These are phyloP conservation scores for Hansenula anomala DNA, from an alignment of 1,139 yeast genomes.

Conservation along the genomic window DNA sequence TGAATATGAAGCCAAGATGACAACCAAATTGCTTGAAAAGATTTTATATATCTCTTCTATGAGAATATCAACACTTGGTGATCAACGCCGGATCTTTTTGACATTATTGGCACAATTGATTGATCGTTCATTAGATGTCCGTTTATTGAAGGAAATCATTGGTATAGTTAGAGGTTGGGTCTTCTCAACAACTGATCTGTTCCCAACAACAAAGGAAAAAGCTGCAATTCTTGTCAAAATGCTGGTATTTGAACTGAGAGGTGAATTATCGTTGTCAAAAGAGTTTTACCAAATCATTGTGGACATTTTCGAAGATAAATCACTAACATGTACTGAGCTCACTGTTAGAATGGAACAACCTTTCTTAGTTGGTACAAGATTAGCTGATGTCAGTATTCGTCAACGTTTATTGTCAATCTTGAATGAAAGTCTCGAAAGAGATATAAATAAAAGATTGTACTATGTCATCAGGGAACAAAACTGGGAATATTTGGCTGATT, in stretches of 20 bases:
- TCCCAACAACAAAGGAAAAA: conserved; percentile 94
- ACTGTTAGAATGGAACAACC: conserved; percentile 97
- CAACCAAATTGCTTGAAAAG: conserved; percentile 70
- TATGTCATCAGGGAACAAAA: conserved; percentile 89
- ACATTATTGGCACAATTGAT: conserved; percentile 84
- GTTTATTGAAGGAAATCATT: conserved; percentile 70
- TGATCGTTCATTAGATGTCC: conserved; percentile 80
- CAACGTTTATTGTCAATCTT: conserved; percentile 76
- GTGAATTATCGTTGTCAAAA: conserved; percentile 74
- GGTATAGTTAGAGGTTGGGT: conserved; percentile 86
- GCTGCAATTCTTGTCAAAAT: conserved; percentile 92
- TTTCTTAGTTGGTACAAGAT: conserved; percentile 87
- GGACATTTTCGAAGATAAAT: conserved; percentile 80
- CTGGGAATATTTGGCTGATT: conserved; percentile 93
- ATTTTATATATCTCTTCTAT: conserved; percentile 72
- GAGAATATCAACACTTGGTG: conserved; percentile 83
- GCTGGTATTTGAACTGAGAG: conserved; percentile 88
- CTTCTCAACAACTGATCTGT: conserved; percentile 73
- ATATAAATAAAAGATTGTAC: conserved; percentile 72
- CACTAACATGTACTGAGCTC: conserved; percentile 78
- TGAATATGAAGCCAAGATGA: conserved; percentile 75
- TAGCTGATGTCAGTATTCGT: conserved; percentile 73
- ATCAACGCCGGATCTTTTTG: conserved; percentile 84
- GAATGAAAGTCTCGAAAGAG: conserved; percentile 74
- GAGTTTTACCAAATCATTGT: conserved; percentile 84